Evolutionary conservation across 805 yeast species (phyloP).

Genomic region (Barnettozyma wickerhamii): DNA sequence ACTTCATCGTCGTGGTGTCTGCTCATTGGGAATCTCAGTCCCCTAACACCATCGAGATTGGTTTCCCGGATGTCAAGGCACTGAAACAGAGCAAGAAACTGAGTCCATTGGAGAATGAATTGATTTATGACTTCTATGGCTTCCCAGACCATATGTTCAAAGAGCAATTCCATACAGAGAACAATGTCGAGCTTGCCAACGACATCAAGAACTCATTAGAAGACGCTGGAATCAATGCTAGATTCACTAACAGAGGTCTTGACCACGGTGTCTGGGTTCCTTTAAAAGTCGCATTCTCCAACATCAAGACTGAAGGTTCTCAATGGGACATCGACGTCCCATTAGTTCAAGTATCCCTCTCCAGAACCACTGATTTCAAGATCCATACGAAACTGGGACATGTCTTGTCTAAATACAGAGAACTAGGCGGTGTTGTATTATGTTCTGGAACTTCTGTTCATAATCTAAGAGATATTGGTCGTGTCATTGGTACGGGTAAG

Average conservation of each 20-base stretch:
- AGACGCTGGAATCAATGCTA: constrained; percentile 39
- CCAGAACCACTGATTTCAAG: constrained; percentile 34
- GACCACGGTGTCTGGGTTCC: constrained; percentile 90
- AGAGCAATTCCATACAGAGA: constrained; percentile 54
- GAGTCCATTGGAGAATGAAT: constrained; percentile 39
- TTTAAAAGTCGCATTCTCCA: constrained; percentile 61
- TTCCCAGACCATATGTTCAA: constrained; percentile 63
- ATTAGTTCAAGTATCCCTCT: constrained; percentile 37
- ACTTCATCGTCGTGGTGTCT: constrained; percentile 59
- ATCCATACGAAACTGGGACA: constrained; percentile 53
- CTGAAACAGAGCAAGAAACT: not conserved
- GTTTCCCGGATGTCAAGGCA: constrained; percentile 32
- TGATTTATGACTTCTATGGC: constrained; percentile 73
- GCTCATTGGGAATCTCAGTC: constrained; percentile 71
- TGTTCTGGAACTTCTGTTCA: constrained; percentile 82
- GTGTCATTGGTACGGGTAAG: constrained; percentile 20
- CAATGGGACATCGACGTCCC: constrained; percentile 32
- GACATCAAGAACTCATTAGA: constrained; percentile 39
- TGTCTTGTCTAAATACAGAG: constrained; percentile 46
- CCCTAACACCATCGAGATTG: constrained; percentile 42
- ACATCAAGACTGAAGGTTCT: constrained; percentile 23
- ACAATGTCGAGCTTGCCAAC: constrained; percentile 39
- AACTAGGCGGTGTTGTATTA: constrained; percentile 47
- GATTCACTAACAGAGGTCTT: constrained; percentile 53
- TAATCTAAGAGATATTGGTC: constrained; percentile 54